Evolutionary conservation across 148 eudicot genomes (phyloP), one percentile per base, ranked within the genome.

Genomic region (Mesembryanthemum crystallinum): DNA sequence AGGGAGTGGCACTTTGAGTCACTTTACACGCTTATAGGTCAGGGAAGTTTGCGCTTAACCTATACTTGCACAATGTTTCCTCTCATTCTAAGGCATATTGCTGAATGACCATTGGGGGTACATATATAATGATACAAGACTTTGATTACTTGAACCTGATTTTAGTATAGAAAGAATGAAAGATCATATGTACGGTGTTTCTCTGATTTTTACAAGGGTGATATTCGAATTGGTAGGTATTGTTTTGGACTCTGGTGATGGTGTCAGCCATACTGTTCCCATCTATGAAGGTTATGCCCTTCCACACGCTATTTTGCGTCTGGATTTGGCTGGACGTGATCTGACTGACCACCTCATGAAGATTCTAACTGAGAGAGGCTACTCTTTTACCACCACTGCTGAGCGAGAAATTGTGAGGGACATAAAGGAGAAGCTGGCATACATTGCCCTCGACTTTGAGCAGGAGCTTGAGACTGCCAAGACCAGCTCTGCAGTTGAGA

Each of bases 321-420:
- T 86, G 37, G 91, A 88, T 79, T 77, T 88, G 57, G 91, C 88
- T 4, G 88, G 91, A 3, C 91, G 88, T 66, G 91, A 86, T 63
- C 88, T 88, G 29, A 87, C 90, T 20, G 87, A 85, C 57, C 73
- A 82, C 73, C 85, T 87, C 57, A 85, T 87, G 90, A 85, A 88
- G 74, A 88, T 83, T 51, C 78, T 88, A 30, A 85, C 87, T 4
- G 87, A 88, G 83, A 80, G 87, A 73, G 90, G 88, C 20, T 85
- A 85, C 85, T 81, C 88, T 17, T 83, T 86, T 57, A 86, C 89
- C 57, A 85, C 89, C 35, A 71, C 81, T 68, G 89, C 89, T 5
- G 88, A 88, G 80, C 83, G 87, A 73, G 91, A 88, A 86, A 88
- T 88, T 20, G 89, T 88, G 75, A 88, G 89, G 55, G 91, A 88